Conservation (phyloP, 352 stramenopile species). For the Globisporangium abappressorium region DNA sequence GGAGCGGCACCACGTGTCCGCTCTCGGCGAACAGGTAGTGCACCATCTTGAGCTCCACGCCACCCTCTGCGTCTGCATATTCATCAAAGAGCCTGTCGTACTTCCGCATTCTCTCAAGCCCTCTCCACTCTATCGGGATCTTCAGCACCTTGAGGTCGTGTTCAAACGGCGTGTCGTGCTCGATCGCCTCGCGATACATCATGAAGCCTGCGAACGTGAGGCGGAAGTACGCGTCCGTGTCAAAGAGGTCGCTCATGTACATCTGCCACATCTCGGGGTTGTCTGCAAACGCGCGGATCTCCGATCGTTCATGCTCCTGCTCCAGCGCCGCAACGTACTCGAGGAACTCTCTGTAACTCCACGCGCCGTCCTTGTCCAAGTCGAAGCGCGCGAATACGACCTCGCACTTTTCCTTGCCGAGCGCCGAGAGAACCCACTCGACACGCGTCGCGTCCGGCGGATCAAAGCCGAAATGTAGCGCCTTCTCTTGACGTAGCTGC, state of each 20-base stretch:
- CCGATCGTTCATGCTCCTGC: slow-evolving; percentile 10
- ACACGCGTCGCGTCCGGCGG: slow-evolving; percentile 27
- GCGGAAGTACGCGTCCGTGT: slow-evolving; percentile 29
- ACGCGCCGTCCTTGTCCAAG: slow-evolving; percentile 43
- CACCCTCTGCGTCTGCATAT: slow-evolving; percentile 40
- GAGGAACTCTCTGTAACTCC: slow-evolving; percentile 57
- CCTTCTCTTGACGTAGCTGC: slow-evolving; percentile 18
- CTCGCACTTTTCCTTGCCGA: slow-evolving; percentile 49
- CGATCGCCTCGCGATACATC: slow-evolving; percentile 46
- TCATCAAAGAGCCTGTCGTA: slow-evolving; percentile 39
- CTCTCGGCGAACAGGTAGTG: slow-evolving; percentile 58
- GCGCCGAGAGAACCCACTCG: slow-evolving; percentile 36
- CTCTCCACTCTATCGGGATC: slow-evolving; percentile 43
- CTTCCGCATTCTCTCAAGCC: slow-evolving; percentile 18
- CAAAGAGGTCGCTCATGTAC: slow-evolving; percentile 59
- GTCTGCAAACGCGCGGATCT: slow-evolving; percentile 34
- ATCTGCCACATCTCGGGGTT: slow-evolving; percentile 57
- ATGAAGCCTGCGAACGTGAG: slow-evolving; percentile 66
- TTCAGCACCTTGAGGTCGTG: slow-evolving; percentile 38
- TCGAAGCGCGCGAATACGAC: slow-evolving; percentile 57
- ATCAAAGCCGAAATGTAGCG: slow-evolving; percentile 47
- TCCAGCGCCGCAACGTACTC: slow-evolving; percentile 54
- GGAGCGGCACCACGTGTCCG: slow-evolving; percentile 25
- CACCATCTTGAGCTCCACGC: slow-evolving; percentile 29
- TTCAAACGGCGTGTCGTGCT: slow-evolving; percentile 36